Conservation (phyloP, 805 yeast genomes). For the Ogataea trehalophila region DNA sequence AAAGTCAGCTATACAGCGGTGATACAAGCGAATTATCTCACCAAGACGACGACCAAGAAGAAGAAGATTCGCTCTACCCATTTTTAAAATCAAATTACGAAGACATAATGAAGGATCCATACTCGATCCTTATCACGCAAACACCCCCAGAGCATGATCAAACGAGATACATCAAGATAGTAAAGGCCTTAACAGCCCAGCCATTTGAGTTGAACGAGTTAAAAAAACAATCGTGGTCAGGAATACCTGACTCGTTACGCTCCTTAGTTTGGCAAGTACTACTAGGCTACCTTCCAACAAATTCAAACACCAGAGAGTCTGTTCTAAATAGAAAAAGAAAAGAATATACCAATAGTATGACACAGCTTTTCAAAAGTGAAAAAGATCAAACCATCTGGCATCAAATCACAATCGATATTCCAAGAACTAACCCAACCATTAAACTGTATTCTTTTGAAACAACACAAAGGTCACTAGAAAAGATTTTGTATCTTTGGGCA, state of each 20-base stretch:
- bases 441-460: constrained; percentile 61
- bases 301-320: constrained; percentile 64
- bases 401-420: constrained; percentile 91
- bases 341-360: constrained; percentile 75
- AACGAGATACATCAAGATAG: constrained; percentile 63
- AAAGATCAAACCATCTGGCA: constrained; percentile 85
- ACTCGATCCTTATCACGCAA: constrained; percentile 30
- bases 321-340: constrained; percentile 75
- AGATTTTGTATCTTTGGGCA: constrained; percentile 88
- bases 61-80: constrained; percentile 18
- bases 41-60: not conserved
- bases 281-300: constrained; percentile 87
- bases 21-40: constrained; percentile 5
- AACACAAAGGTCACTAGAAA: constrained; percentile 76
- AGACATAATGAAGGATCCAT: constrained; percentile 39
- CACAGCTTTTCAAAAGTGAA: constrained; percentile 52
- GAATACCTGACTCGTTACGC: constrained; percentile 77
- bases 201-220: constrained; percentile 67
- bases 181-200: constrained; percentile 47
- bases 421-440: constrained; percentile 86
- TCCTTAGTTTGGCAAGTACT: constrained; percentile 86
- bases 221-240: constrained; percentile 87
- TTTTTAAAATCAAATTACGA: constrained; percentile 28
- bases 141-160: constrained; percentile 35
- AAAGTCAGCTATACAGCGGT: not conserved